Evolutionary conservation across 2,329 filamentous ascomycete species (phyloP).

Genomic region (Xylogone sp.): DNA sequence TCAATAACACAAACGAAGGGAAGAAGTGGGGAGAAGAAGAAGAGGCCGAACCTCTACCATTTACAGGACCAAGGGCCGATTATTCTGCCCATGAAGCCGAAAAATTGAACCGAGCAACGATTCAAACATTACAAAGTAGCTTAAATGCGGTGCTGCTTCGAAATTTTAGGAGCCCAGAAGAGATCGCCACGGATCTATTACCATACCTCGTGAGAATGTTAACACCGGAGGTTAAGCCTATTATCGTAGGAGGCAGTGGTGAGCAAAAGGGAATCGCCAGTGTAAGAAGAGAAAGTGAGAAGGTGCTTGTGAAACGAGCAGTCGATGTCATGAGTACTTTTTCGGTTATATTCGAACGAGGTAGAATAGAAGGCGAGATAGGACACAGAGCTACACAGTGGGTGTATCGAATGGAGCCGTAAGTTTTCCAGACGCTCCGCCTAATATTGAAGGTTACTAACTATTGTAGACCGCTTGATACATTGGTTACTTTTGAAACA

Average conservation of each 20-base stretch:
- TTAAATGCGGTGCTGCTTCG: conserved; percentile 68
- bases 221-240: conserved; percentile 85
- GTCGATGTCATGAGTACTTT: conserved; percentile 80
- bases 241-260: conserved; percentile 71
- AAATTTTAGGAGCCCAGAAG: conserved; percentile 73
- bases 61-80: conserved; percentile 77
- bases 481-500: conserved; percentile 71
- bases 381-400: conserved; percentile 57
- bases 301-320: conserved; percentile 72
- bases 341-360: conserved; percentile 76
- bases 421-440: conserved; percentile 37
- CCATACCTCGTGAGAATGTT: conserved; percentile 83
- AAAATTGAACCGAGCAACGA: conserved; percentile 71
- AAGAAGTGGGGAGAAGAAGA: conserved; percentile 40
- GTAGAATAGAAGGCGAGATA: conserved; percentile 69
- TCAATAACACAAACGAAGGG: conserved; percentile 40
- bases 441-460: conserved; percentile 7
- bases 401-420: conserved; percentile 95
- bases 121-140: conserved; percentile 73
- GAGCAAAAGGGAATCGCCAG: conserved; percentile 68
- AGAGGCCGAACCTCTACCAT: conserved; percentile 59
- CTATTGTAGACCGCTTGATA: conserved; percentile 61
- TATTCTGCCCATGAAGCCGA: conserved; percentile 76
- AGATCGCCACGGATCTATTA: conserved; percentile 76
- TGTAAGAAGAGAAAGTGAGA: conserved; percentile 83